phyloP scores from a whole-genome alignment of 495 filamentous ascomycete genomes.

The Penicillium cosmopolitanum region DNA sequence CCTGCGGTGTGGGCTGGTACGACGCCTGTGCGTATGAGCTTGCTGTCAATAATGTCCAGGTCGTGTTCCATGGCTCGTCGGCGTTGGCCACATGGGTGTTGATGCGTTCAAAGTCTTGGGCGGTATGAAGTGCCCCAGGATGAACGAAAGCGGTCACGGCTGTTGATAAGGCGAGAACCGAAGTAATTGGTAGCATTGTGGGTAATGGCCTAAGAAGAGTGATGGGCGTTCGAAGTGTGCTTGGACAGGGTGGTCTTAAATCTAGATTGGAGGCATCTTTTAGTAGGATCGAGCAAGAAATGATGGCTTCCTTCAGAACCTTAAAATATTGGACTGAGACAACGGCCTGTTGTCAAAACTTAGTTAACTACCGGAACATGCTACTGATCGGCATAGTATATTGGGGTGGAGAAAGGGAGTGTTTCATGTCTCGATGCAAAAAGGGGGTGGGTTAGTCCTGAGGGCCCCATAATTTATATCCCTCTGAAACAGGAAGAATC shows the following conservation, averaged over 20 bases:
- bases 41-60: slow-evolving; percentile 36
- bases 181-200: not conserved
- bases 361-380: not conserved
- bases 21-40: slow-evolving; percentile 29
- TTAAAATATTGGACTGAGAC: not conserved
- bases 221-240: not conserved
- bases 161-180: not conserved
- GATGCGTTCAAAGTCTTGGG: slow-evolving; percentile 40
- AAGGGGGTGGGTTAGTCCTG: not conserved
- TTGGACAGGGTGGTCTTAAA: not conserved
- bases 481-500: not conserved
- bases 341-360: not conserved
- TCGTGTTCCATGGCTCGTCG: slow-evolving; percentile 38
- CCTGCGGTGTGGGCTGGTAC: slow-evolving; percentile 26
- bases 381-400: not conserved
- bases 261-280: not conserved
- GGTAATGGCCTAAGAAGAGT: not conserved
- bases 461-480: not conserved
- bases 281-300: too few species aligned
- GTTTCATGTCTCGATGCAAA: not conserved
- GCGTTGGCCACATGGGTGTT: slow-evolving; percentile 28
- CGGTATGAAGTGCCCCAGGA: slow-evolving; percentile 45
- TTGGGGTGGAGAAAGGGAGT: not conserved
- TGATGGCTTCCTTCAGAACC: too few species aligned
- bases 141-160: slow-evolving; percentile 25